These are phyloP conservation scores for Erythrobasidium yunnanense DNA, from an alignment of 768 basidiomycete species.

Conservation along the genomic window DNA sequence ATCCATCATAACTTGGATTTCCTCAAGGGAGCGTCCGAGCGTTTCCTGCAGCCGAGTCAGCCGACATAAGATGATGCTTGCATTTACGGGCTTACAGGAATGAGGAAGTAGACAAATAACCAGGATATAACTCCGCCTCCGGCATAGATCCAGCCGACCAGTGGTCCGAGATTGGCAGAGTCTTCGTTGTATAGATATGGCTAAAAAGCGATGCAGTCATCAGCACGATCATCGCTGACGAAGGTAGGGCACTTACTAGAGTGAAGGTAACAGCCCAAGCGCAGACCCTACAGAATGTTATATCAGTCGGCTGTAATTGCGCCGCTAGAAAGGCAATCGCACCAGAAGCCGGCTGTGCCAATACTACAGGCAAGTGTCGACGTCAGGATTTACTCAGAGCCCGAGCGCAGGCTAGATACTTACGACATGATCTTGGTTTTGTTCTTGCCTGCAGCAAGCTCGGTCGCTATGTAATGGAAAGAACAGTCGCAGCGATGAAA, in stretches of 20 bases:
- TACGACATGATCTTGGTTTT: conserved; percentile 40
- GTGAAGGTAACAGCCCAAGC: conserved; percentile 37
- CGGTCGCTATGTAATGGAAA: conserved; percentile 33
- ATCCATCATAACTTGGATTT: conserved; percentile 23
- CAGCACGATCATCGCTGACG: conserved; percentile 4
- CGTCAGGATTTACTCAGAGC: no score
- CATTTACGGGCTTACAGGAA: background rate
- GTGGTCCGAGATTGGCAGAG: conserved; percentile 27
- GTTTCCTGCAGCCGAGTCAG: background rate
- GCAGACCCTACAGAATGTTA: no score
- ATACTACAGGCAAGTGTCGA: no score
- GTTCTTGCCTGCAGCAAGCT: conserved; percentile 7
- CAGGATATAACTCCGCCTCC: conserved; percentile 35
- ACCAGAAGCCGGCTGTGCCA: conserved; percentile 43
- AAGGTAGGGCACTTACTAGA: background rate
- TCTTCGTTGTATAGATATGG: conserved; percentile 40
- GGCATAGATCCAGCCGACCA: conserved; percentile 40
- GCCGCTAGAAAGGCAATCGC: no score
- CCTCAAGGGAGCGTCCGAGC: conserved; percentile 18
- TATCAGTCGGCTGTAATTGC: no score
- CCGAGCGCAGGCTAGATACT: no score
- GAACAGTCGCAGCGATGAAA: background rate
- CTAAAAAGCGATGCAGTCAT: conserved; percentile 37
- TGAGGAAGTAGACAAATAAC: conserved; percentile 30
- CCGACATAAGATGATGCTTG: background rate